Base-by-base conservation (phyloP, 2,329 filamentous ascomycete genomes). In the Aspergillus tubingensis region DNA sequence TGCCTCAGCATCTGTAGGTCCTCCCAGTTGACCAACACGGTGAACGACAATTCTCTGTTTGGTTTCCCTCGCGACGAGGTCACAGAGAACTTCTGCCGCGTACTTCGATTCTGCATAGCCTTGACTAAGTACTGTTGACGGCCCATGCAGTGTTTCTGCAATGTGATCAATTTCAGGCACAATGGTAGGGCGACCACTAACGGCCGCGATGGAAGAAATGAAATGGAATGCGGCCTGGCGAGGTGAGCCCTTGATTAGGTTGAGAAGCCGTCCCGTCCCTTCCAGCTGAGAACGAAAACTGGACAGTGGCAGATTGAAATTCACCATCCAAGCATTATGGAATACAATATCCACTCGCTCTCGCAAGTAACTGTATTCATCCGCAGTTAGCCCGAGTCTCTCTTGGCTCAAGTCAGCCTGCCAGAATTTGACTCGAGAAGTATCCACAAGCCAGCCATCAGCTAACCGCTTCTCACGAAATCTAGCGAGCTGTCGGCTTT, bases 81-180 rank as follows among this genome's bases (percentile, higher is more conserved):
- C 36, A 25, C 54, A 60, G 1, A 60, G 17, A 0, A 36, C 8
- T 11, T 60, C 54, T 3, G 44, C 49, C 6, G 51, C 41, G 32
- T 48, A 53, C 11, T 60, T 60, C 3, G 53, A 53, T 30, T 60
- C 54, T 4, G 44, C 58, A 5, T 60, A 60, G n/a, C 58, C 58
- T 11, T 53, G 38, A 5, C 8, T 17, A 1, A 57, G 54, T 1
- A 51, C 54, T 1, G 13, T 11, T 5, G 44, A 32, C 2, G 38
- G n/a, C 1, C 5, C 39, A 6, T 59, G 43, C n/a, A 62, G 15
- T 19, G 47, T 36, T 52, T 62, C 60, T 3, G 56, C 56, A 13
- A 59, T 54, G 25, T 23, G 25, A 8, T 25, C 4, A 2, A 19
- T 21, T 6, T 23, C 7, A 2, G 43, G 13, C 27, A 30, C 8